Evolutionary conservation across 2,329 filamentous ascomycete species (phyloP).

Genomic region (Tolypocladium sp.): DNA sequence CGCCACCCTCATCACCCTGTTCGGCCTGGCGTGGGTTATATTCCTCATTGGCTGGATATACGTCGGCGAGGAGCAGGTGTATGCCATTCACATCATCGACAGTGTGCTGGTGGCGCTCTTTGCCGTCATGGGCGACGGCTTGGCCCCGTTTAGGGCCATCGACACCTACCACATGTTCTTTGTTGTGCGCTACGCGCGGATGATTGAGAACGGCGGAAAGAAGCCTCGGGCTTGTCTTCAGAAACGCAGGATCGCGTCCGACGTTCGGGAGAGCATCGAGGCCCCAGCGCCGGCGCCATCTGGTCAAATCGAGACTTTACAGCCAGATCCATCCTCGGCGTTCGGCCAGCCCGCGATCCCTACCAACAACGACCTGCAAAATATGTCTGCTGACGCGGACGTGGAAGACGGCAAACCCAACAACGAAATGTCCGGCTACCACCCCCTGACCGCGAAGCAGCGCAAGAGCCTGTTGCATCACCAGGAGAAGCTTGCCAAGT

Average conservation of each 20-base stretch:
- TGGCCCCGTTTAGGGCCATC: conserved; percentile 65
- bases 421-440: conserved; percentile 37
- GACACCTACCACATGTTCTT: conserved; percentile 86
- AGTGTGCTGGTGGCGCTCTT: conserved; percentile 63
- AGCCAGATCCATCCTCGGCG: background rate
- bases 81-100: conserved; percentile 61
- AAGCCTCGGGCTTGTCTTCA: background rate
- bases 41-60: conserved; percentile 88
- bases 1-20: conserved; percentile 72
- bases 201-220: conserved; percentile 33
- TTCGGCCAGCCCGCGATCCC: background rate
- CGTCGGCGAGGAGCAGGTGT: conserved; percentile 62
- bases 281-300: too few relatives aligned
- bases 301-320: background rate
- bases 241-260: background rate
- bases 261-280: background rate
- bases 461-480: conserved; percentile 66
- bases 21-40: conserved; percentile 82
- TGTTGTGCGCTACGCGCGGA: conserved; percentile 56
- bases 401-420: conserved; percentile 28
- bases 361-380: conserved; percentile 7
- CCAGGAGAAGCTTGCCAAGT: conserved; percentile 70
- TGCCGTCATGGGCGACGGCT: conserved; percentile 59
- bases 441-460: conserved; percentile 56
- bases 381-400: conserved; percentile 13